Base-by-base conservation (phyloP, 768 basidiomycete species). In the Vishniacozyma victoriae region DNA sequence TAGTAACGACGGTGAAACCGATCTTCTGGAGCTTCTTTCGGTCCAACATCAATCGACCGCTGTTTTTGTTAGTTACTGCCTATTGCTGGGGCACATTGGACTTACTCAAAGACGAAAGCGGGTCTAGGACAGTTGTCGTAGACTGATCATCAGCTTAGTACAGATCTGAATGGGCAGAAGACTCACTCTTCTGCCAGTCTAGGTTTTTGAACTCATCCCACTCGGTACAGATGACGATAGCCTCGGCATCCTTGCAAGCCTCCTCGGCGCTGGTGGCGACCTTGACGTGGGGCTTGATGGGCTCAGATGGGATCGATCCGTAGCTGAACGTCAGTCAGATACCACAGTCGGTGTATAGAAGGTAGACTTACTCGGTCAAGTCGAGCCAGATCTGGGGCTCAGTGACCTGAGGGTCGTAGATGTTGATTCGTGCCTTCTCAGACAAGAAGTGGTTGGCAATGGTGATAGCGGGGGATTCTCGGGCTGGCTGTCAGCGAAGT, bases 151-250 rank as follows among this genome's bases (percentile, higher is more conserved):
- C 13, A 16, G 6, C 4, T 19, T 18, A 19, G 13, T 5, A 22
- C n/a, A 18, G 23, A 4, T 9, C 20, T n/a, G 14, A n/a, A n/a
- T n/a, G n/a, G n/a, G n/a, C n/a, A n/a, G 3, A 20, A 5, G 11
- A 54, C 57, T 46, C 50, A 59, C 57, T 85, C 27, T 76, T 75
- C 60, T 80, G 71, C 95, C 95, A 99, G 74, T 92, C 83, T 57
- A 99, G 86, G 31, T 84, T 79, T 66, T 79, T 80, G 81, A 99
- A 99, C 74, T 96, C 92, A 72, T 85, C 87, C 93, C 91, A 95
- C 59, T 67, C 93, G 2, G 95, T 99, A 22, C 88, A 89, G 60
- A 99, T 84, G 40, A 97, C 87, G 55, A 99, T 82, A 3, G 90
- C 93, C 71, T 96, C 95, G 36, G 87, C 83, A 51, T 83, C 76